Evolutionary conservation across 2,329 filamentous ascomycete genomes (phyloP), one percentile per base, ranked within the genome.

Genomic region (Spiromastix sp.): DNA sequence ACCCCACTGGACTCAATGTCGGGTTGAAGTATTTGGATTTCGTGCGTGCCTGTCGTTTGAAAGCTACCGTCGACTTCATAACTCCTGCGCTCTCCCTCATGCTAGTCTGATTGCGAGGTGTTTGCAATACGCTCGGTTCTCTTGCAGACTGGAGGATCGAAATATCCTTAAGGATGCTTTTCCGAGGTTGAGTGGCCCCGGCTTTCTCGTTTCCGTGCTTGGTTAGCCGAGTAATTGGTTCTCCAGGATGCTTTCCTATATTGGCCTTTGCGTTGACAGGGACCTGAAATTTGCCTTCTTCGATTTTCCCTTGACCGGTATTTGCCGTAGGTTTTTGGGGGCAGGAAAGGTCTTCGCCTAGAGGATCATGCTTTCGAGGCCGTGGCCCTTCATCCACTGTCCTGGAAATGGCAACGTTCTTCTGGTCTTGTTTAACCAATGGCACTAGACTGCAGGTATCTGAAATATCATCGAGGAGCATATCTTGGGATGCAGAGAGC

Each of bases 11-110:
- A n/a, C 50, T 57, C 11, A 42, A 36, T 27, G 48, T 48, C 39
- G 47, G 49, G 13, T 49, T 49, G 17, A 47, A 46, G 18, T 45
- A 47, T n/a, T 48, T 46, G 3, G 43, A 45, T n/a, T n/a, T n/a
- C 8, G 40, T 42, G 15, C 44, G 43, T 13, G 40, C 33, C 25
- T 48, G 44, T 13, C 39, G 41, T 20, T 28, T 31, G 6, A 43
- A 32, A 19, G 35, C 41, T 10, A 37, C 13, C 19, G 32, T 26
- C 12, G 42, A 31, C 8, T 16, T 32, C 8, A 16, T 15, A 17
- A 39, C 5, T 32, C 17, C 5, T 37, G 38, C 4, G 30, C 15
- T 32, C 41, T 46, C 18, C 27, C 36, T 36, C 34, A 47, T 39
- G 24, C 44, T 48, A 28, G 22, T 41, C 17, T 26, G 17, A 20